Base-by-base conservation (phyloP, 208 protist species). In the Leishmania arabica region DNA sequence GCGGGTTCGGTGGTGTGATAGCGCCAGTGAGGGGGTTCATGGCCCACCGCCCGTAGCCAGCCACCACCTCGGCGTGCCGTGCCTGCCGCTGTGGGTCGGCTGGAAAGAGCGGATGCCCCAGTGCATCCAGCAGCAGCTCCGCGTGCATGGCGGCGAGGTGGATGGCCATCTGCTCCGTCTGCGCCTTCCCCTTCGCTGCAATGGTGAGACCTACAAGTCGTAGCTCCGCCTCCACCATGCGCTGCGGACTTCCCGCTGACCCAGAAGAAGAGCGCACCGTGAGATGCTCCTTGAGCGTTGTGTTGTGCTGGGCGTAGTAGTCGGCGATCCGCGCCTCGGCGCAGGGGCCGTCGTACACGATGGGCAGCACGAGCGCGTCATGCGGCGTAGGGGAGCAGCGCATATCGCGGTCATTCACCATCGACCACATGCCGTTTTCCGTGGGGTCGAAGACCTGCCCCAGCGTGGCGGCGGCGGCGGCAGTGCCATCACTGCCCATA, bases 91-190 rank as follows among this genome's bases (percentile, higher is more conserved):
- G 73, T 0, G 54, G 40, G 65, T 95, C 90, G 1, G 75, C 42
- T 17, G 92, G 91, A 64, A 96, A 96, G 34, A 98, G 77, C 19
- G 88, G 83, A 6, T 83, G 79, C 0, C 86, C 92, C 34, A 95
- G 78, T 0, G 92, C 90, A 66, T 95, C 95, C 40, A 95, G 79
- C 45, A 96, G 85, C 62, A 97, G 82, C 80, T 97, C 92, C 42
- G 90, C 93, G 83, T 96, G 92, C 92, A 97, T 97, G 9, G 89
- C 87, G 4, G 93, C 93, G 34, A 97, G 88, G 47, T 87, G 79
- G n/a, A 91, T 54, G 17, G 93, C 91, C 60, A 91, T 78, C 42
- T 95, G 86, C 73, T 85, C 60, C n/a, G 86, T 92, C 78, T 87
- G 86, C 24, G 90, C 89, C 80, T 92, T 95, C 1, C 93, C 93